Evolutionary conservation across 2,329 filamentous ascomycete species (phyloP).

Genomic region (Colletotrichum sp.): DNA sequence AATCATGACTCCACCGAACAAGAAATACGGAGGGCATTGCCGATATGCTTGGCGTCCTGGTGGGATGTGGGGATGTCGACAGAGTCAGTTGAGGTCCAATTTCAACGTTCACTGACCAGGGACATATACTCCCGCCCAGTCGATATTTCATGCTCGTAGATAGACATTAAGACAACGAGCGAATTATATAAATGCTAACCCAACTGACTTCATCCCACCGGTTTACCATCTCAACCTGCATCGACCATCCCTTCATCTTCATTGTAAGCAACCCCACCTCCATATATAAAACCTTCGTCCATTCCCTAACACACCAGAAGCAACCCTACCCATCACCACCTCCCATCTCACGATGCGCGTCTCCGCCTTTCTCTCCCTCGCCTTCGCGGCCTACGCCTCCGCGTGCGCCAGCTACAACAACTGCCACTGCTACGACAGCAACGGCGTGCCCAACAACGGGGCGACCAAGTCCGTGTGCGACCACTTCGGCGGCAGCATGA

Average conservation of each 20-base stretch:
- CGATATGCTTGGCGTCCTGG: neutral
- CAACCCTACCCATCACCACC: too few relatives aligned
- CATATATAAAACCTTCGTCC: neutral
- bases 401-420: neutral
- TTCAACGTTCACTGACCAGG: neutral
- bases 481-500: neutral
- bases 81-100: neutral
- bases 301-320: neutral
- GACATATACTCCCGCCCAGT: neutral
- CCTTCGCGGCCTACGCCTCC: neutral
- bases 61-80: neutral
- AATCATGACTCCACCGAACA: neutral
- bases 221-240: neutral
- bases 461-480: neutral
- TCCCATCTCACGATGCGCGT: neutral
- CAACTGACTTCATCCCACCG: neutral
- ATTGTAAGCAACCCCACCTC: neutral
- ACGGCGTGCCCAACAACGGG: neutral
- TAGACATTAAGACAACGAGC: accelerated
- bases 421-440: neutral
- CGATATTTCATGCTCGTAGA: neutral
- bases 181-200: neutral
- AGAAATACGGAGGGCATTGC: neutral
- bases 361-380: accelerated
- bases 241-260: neutral